Evolutionary conservation across 78 protist species (phyloP), one percentile per base, ranked within the genome.

Genomic region (Polysphondylium violaceum): DNA sequence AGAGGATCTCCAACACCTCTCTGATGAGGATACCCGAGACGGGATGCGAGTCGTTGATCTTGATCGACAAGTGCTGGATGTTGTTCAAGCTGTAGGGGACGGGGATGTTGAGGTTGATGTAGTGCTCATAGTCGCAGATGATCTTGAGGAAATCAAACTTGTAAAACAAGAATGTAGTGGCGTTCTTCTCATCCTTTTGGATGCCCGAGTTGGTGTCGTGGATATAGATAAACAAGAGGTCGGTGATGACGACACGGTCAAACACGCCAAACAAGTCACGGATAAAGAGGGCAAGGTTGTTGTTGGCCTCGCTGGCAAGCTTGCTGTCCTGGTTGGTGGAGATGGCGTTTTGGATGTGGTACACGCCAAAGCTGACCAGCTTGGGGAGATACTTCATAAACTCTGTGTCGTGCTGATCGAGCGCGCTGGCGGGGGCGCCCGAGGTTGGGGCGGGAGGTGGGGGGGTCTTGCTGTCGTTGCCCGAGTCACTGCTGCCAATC

Each of bases 71-170:
- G 12, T 55, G 29, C 68, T 67, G 91, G 14, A 83, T 83, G 41
- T 50, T 63, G 9, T 27, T 23, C 11, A 83, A 43, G 1, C 72
- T 27, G 8, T 51, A 43, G 3, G 25, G 23, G 0, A 50, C 58
- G 21, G 91, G 91, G 9, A 83, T 55, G 43, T 83, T 83, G 11
- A 83, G 3, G 11, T 83, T 83, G 12, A 83, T n/a, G 68, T 83
- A 83, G 56, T 83, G 91, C 44, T 83, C 91, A 58, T 69, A 83
- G 27, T 83, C 91, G n/a, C 55, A 55, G 5, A 83, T 27, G 14
- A 83, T 33, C 43, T 65, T 67, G 11, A 83, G 44, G 50, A 83
- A 83, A 71, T 83, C 79, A 9, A 83, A 83, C 31, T 83, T 83
- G 43, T 56, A 83, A 74, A 68, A 83, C 14, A 69, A 25, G 41